A percentile compares a stretch with the other conserved stretches of the same genome.
Conservation (phyloP, 1,284 basidiomycete genomes). For the Moesziomyces globuligerus region DNA sequence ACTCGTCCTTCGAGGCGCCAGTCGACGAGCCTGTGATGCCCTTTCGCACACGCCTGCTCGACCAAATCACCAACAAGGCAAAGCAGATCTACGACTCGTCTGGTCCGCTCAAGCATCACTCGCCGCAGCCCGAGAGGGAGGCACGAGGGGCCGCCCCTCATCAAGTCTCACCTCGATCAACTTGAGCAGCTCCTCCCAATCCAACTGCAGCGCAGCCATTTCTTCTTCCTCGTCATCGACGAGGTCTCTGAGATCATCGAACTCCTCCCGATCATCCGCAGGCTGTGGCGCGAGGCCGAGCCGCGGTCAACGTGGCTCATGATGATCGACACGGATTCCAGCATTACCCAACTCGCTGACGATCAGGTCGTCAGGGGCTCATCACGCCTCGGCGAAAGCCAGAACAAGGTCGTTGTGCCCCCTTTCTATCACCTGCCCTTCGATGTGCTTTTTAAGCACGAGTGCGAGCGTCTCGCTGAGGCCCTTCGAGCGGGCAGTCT, state of each 20-base stretch:
- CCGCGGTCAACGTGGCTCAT: slow-evolving; percentile 2
- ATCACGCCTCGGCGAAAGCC: slow-evolving; percentile 3
- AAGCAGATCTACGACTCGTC: too few species aligned
- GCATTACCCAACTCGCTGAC: neutral
- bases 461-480: neutral
- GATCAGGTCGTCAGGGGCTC: slow-evolving; percentile 1
- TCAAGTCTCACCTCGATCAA: neutral
- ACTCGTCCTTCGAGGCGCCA: too few species aligned
- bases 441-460: slow-evolving; percentile 1
- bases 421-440: slow-evolving; percentile 9
- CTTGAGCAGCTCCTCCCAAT: slow-evolving; percentile 2
- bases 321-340: too few species aligned
- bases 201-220: neutral
- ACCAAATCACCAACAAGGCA: too few species aligned
- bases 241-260: neutral
- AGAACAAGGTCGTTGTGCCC: slow-evolving; percentile 4
- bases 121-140: too few species aligned
- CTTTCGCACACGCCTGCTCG: too few species aligned
- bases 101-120: neutral
- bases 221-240: slow-evolving; percentile 9
- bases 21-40: too few species aligned
- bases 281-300: slow-evolving; percentile 4
- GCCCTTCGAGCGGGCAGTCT: slow-evolving; percentile 1
- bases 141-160: too few species aligned
- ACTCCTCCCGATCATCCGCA: slow-evolving; percentile 3